Evolutionary conservation across 2,329 filamentous ascomycete genomes (phyloP).

Genomic region (Bisporella sp.): DNA sequence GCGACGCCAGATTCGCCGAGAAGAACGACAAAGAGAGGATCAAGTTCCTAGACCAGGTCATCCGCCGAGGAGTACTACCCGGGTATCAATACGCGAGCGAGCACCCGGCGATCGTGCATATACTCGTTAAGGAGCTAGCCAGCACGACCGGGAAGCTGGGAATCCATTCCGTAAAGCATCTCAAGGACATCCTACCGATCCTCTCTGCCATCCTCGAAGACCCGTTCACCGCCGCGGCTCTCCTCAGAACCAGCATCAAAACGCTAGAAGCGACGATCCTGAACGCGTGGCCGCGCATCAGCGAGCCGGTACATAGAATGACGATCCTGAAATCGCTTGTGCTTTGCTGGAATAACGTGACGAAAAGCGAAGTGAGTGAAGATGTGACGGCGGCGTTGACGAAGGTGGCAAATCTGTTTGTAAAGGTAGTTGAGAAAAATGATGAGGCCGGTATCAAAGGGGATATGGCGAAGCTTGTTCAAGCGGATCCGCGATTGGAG

Average conservation of each 20-base stretch:
- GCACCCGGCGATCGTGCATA: constrained; percentile 47
- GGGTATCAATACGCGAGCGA: constrained; percentile 52
- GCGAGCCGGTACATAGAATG: constrained; percentile 43
- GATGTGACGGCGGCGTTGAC: constrained; percentile 16
- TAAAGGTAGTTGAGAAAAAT: constrained; percentile 12
- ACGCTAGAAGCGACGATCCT: constrained; percentile 52
- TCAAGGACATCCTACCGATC: constrained; percentile 43
- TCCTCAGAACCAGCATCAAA: constrained; percentile 40
- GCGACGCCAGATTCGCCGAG: constrained; percentile 18
- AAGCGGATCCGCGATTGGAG: not conserved
- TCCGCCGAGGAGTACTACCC: constrained; percentile 49
- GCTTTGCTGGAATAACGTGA: constrained; percentile 53
- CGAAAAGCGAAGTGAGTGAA: not conserved
- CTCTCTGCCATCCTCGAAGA: constrained; percentile 58
- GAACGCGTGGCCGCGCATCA: constrained; percentile 64
- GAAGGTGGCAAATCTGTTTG: constrained; percentile 16
- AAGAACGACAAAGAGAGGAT: constrained; percentile 17
- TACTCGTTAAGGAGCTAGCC: constrained; percentile 45
- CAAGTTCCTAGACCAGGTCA: constrained; percentile 43
- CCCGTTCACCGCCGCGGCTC: constrained; percentile 54
- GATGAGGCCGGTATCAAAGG: not conserved
- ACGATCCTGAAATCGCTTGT: constrained; percentile 57
- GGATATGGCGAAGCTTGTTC: not conserved
- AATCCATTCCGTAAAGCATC: constrained; percentile 58
- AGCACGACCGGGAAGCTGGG: constrained; percentile 49